Base-by-base conservation (phyloP, 2,329 filamentous ascomycete genomes). In the Ophiostoma novo-ulmi region DNA sequence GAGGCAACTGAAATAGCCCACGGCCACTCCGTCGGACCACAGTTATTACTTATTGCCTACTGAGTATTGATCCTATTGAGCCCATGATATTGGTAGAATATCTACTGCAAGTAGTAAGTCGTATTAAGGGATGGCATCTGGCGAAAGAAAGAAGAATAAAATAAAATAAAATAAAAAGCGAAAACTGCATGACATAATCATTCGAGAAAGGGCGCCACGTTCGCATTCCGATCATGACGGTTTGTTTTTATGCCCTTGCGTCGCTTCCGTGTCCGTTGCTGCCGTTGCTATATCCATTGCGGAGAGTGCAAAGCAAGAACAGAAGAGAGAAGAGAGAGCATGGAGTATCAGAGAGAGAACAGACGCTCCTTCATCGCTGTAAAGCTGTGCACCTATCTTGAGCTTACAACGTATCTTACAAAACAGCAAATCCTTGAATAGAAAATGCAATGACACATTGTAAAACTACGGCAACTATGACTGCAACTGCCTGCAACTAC, bases 151-250 rank as follows among this genome's bases (percentile, higher is more conserved):
- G 3, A 58, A 10, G 44, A 14, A 14, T n/a, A n/a, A 58, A 26
- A 58, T 4, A 48, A 48, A 17, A 17, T 2, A 11, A 48, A 17
- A 10, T 1, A 20, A 5, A 20, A 1, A 20, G 20, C 13, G 14
- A n/a, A 20, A 48, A 17, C 2, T 4, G 14, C 44, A 48, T 48
- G 44, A 1, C 44, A 48, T 31, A 17, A 13, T 44, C 39, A 17
- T 44, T 17, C 44, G 6, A 14, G 20, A 48, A 1, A 8, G 11
- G n/a, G 22, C n/a, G 22, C 52, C 52, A 58, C 52, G 52, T 58
- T 58, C n/a, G 52, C 52, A 58, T 58, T 58, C 52, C 52, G 52
- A 58, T 58, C 52, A 17, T 26, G 52, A 5, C 52, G 52, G 52
- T 58, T 58, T 58, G 7, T 22, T 58, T 26, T 58, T 48, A 11